Evolutionary conservation across 768 basidiomycete genomes (phyloP).

Genomic region (Lactarius psammicola): DNA sequence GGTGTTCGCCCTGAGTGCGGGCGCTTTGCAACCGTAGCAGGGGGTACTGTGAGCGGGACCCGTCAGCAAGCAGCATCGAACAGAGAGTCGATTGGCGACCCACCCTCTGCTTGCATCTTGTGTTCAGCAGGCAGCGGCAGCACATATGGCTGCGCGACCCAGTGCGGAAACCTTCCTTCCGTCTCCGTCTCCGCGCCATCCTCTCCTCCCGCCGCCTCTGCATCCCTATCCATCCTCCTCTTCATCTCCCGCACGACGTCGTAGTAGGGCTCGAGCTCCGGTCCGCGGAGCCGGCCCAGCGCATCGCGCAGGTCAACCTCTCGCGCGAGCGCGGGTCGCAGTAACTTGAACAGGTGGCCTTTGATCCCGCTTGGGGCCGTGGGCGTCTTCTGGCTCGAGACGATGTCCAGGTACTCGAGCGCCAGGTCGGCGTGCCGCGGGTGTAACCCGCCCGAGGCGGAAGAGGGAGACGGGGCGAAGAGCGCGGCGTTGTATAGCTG

Average conservation of each 20-base stretch:
- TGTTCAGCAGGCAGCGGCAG: slow-evolving; percentile 37
- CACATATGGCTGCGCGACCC: slow-evolving; percentile 72
- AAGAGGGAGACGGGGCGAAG: slow-evolving; percentile 43
- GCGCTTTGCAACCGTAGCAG: background rate
- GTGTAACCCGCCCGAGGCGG: slow-evolving; percentile 40
- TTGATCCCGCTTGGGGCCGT: slow-evolving; percentile 79
- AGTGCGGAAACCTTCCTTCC: slow-evolving; percentile 57
- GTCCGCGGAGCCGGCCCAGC: slow-evolving; percentile 51
- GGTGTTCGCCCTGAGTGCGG: background rate
- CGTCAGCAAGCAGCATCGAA: background rate
- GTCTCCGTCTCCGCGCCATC: slow-evolving; percentile 49
- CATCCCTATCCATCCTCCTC: slow-evolving; percentile 55
- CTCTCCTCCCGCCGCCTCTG: slow-evolving; percentile 36
- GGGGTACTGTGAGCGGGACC: background rate
- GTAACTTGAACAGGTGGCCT: slow-evolving; percentile 89
- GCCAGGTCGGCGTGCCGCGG: slow-evolving; percentile 67
- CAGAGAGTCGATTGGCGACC: background rate
- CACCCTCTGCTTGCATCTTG: slow-evolving; percentile 9
- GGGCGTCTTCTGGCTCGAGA: slow-evolving; percentile 62
- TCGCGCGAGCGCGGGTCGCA: slow-evolving; percentile 68
- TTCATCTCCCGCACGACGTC: slow-evolving; percentile 61
- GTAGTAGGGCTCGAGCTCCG: slow-evolving; percentile 39
- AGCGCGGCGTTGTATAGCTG: slow-evolving; percentile 90
- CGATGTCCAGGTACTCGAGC: slow-evolving; percentile 83
- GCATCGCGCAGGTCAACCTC: slow-evolving; percentile 72